These are phyloP conservation scores for Apium graveolens DNA, from an alignment of 129 eudicot species.

Conservation along the genomic window DNA sequence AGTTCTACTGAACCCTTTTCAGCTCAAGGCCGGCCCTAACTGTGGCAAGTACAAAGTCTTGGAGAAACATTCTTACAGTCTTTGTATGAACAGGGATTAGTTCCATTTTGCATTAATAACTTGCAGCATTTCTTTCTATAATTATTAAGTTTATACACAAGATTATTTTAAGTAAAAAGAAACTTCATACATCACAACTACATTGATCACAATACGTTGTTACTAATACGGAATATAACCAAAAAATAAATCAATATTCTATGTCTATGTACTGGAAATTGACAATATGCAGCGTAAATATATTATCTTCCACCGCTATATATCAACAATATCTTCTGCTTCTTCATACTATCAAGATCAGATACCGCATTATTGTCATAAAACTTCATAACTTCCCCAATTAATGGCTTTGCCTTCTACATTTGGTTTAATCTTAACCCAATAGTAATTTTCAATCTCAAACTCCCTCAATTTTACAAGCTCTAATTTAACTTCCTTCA, in stretches of 20 bases:
- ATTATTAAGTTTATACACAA: no score
- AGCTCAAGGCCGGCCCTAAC: no score
- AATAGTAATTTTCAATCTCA: not conserved
- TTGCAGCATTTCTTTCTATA: no score
- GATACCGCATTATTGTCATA: not conserved
- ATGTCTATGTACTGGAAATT: not conserved
- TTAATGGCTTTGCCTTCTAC: not conserved
- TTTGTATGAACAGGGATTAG: no score
- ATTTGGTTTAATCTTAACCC: not conserved
- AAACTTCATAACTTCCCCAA: not conserved
- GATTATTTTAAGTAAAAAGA: no score
- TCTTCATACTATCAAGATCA: slow-evolving; percentile 9
- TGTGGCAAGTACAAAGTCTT: no score
- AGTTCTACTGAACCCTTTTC: no score
- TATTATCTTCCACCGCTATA: not conserved
- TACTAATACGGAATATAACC: not conserved
- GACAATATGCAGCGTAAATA: not conserved
- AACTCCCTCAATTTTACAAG: not conserved
- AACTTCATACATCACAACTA: not conserved
- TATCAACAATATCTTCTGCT: not conserved
- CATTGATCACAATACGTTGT: not conserved
- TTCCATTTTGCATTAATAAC: no score
- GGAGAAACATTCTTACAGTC: no score
- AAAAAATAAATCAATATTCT: not conserved
- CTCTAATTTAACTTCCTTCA: slow-evolving; percentile 3